phyloP scores from a whole-genome alignment of 2,329 filamentous ascomycete species.

The Parafenestella ontariensis region DNA sequence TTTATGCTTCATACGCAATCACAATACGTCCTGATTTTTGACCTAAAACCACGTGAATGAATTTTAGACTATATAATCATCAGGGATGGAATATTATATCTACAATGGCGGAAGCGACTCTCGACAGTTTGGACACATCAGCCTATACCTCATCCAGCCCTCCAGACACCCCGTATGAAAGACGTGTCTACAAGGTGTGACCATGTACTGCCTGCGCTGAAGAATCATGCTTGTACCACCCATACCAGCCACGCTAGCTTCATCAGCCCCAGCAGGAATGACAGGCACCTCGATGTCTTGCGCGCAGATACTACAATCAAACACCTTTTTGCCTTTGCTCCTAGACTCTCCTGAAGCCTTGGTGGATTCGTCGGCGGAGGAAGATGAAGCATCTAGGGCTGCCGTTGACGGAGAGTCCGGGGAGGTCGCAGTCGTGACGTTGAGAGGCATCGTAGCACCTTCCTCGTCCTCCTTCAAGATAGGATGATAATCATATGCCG shows the following conservation, averaged over 20 bases:
- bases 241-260: conserved; percentile 48
- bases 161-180: conserved; percentile 93
- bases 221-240: conserved; percentile 67
- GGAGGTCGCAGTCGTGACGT: conserved; percentile 54
- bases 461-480: conserved; percentile 85
- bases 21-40: no score
- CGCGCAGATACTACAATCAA: conserved; percentile 95
- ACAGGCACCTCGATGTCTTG: conserved; percentile 90
- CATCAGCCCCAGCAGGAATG: conserved; percentile 59
- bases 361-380: conserved; percentile 13
- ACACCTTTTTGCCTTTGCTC: conserved; percentile 65
- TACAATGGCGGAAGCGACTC: conserved; percentile 86
- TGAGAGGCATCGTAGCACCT: conserved; percentile 77
- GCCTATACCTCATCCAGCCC: conserved; percentile 91
- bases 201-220: conserved; percentile 88
- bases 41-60: no score
- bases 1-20: not conserved
- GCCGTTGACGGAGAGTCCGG: conserved; percentile 11
- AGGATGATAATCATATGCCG: conserved; percentile 94
- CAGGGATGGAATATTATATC: conserved; percentile 12
- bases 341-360: conserved; percentile 53
- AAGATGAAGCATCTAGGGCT: conserved; percentile 15
- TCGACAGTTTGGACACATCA: conserved; percentile 95
- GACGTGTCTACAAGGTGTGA: conserved; percentile 94
- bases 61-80: no score